Conservation (phyloP, 177 flowering plant species). For the Tripterygium wilfordii region DNA sequence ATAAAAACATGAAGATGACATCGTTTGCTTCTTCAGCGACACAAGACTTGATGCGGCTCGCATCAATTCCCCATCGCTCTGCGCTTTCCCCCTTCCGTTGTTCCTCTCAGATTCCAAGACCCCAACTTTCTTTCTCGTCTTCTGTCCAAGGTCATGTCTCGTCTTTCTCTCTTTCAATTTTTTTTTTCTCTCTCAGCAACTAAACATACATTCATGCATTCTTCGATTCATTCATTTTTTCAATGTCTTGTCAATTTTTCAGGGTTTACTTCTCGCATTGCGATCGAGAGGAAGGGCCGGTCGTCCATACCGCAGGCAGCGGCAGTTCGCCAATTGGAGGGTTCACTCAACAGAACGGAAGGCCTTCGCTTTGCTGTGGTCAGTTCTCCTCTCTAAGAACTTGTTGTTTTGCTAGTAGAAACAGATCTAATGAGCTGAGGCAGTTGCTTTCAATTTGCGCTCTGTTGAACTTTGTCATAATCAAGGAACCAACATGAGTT, state of each 20-base stretch:
- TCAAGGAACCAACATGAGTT: too few relatives aligned
- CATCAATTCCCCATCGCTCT: not conserved
- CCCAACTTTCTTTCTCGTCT: slow-evolving; percentile 9
- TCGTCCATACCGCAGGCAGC: slow-evolving; percentile 26
- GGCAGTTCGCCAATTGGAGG: slow-evolving; percentile 64
- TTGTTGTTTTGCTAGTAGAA: not conserved
- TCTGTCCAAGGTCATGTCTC: slow-evolving; percentile 2
- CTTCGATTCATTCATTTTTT: not conserved
- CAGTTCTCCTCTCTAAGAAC: slow-evolving; percentile 6
- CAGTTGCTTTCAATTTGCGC: too few relatives aligned
- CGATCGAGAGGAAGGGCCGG: slow-evolving; percentile 11
- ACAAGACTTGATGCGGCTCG: too few relatives aligned
- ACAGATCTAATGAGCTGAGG: too few relatives aligned
- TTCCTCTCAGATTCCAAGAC: not conserved
- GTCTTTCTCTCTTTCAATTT: not conserved
- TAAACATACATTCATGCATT: too few relatives aligned
- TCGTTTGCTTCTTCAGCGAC: too few relatives aligned
- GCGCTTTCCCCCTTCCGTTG: not conserved
- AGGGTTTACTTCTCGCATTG: slow-evolving; percentile 5
- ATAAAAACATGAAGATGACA: too few relatives aligned
- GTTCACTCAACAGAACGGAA: slow-evolving; percentile 48
- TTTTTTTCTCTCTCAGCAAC: not conserved
- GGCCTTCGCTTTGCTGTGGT: slow-evolving; percentile 89
- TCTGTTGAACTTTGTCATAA: too few relatives aligned
- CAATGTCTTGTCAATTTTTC: not conserved